Percentiles rank a stretch among this genome's conserved stretches.
Evolutionary conservation across 768 basidiomycete species (phyloP).

Genomic region (Candolleomyces efflorescens): DNA sequence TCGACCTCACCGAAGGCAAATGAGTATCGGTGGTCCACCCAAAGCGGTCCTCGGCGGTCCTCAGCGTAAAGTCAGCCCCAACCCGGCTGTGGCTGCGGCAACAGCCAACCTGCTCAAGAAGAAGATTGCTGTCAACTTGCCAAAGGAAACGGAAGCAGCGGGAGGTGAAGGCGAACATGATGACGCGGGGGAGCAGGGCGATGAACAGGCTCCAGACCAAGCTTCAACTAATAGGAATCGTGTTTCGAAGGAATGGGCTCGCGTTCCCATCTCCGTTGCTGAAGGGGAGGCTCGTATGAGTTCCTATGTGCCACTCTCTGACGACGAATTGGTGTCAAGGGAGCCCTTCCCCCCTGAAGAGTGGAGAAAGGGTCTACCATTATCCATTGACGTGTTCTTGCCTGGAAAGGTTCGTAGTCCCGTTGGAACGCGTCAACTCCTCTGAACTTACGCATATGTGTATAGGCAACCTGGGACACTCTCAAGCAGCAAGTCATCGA

Average conservation of each 20-base stretch:
- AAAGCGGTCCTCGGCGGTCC: constrained; percentile 83
- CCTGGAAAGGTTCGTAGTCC: constrained; percentile 61
- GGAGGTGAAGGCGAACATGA: constrained; percentile 34
- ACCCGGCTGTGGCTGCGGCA: constrained; percentile 35
- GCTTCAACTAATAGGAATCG: neutral
- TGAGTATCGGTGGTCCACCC: constrained; percentile 83
- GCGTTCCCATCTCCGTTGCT: neutral
- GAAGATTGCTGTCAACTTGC: constrained; percentile 68
- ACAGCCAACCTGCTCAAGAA: constrained; percentile 49
- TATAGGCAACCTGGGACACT: constrained; percentile 68
- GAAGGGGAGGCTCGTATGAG: neutral
- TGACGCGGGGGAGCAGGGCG: constrained; percentile 26
- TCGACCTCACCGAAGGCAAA: constrained; percentile 47
- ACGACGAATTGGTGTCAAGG: constrained; percentile 32
- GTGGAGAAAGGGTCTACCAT: constrained; percentile 54
- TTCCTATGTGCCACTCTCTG: constrained; percentile 28
- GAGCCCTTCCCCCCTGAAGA: constrained; percentile 64
- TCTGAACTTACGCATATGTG: constrained; percentile 5
- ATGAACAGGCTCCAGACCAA: neutral
- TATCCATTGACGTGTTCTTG: constrained; percentile 74
- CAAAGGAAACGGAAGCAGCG: constrained; percentile 35
- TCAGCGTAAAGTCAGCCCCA: constrained; percentile 68
- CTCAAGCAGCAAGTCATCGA: constrained; percentile 72
- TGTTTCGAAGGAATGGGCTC: neutral
- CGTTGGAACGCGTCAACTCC: constrained; percentile 10